Percentiles rank a stretch among this genome's conserved stretches.
phyloP scores from a whole-genome alignment of 176 grass and related monocot genomes.

The Eremochloa ophiuroides region DNA sequence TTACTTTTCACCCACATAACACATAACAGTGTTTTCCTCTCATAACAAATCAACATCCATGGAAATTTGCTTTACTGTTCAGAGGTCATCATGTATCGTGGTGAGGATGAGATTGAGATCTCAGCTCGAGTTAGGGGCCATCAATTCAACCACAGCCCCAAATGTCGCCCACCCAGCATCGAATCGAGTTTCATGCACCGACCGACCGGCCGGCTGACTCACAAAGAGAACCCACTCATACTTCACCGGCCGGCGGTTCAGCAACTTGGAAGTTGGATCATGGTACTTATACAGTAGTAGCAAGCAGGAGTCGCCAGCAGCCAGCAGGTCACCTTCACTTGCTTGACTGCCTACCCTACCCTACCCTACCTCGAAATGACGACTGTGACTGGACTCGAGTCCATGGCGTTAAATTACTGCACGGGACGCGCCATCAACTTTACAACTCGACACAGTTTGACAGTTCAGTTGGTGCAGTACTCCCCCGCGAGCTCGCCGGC shows the following conservation, averaged over 20 bases:
- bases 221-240: neutral
- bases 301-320: neutral
- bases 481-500: neutral
- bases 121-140: neutral
- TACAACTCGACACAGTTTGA: neutral
- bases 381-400: neutral
- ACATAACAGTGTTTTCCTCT: too few species aligned
- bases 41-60: too few species aligned
- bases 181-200: neutral
- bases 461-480: neutral
- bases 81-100: slow-evolving; percentile 30
- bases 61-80: too few species aligned
- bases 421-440: neutral
- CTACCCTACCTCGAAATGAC: neutral
- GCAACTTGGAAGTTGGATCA: neutral
- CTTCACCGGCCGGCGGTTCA: neutral
- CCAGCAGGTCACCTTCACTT: neutral
- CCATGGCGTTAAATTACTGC: neutral
- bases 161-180: neutral
- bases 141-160: neutral
- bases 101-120: neutral
- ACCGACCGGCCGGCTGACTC: neutral
- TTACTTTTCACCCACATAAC: too few species aligned
- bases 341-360: neutral
- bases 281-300: neutral